phyloP scores from a whole-genome alignment of 768 basidiomycete species.

The Psilocybe tampanensis region DNA sequence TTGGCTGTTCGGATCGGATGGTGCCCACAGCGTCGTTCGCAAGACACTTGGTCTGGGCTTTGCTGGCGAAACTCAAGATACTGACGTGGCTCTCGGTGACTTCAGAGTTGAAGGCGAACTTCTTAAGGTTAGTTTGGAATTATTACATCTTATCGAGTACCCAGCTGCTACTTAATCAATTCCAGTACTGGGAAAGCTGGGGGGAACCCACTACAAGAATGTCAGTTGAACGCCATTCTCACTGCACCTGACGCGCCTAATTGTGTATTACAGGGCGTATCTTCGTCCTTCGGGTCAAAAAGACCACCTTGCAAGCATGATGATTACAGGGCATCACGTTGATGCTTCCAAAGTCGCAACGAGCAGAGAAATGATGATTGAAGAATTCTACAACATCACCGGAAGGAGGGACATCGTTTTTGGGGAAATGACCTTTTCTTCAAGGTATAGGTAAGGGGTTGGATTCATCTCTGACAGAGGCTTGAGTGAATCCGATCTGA shows the following conservation, averaged over 20 bases:
- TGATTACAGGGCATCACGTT: slow-evolving; percentile 13
- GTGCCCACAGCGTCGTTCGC: slow-evolving; percentile 42
- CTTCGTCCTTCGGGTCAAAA: slow-evolving; percentile 16
- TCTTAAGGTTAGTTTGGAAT: slow-evolving; percentile 29
- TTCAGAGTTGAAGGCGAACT: slow-evolving; percentile 41
- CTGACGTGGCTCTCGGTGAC: slow-evolving; percentile 40
- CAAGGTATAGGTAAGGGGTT: slow-evolving; percentile 26
- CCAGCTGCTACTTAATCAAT: background rate
- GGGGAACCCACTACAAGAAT: slow-evolving; percentile 33
- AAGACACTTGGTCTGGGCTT: slow-evolving; percentile 41
- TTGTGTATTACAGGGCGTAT: background rate
- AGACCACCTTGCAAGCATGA: slow-evolving; percentile 7
- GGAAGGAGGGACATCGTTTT: slow-evolving; percentile 26
- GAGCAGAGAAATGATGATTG: slow-evolving; percentile 18
- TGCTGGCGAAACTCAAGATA: slow-evolving; percentile 39
- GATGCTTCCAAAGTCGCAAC: slow-evolving; percentile 8
- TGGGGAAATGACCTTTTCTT: slow-evolving; percentile 29
- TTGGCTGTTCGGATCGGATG: slow-evolving; percentile 47
- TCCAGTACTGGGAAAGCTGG: slow-evolving; percentile 50
- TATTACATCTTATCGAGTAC: background rate
- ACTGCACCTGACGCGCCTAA: too few relatives aligned
- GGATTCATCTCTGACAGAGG: too few relatives aligned
- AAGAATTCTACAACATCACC: slow-evolving; percentile 25
- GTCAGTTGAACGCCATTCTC: slow-evolving; percentile 24
- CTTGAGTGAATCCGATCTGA: too few relatives aligned